Percentiles rank a stretch among this genome's conserved stretches.
phyloP scores from a whole-genome alignment of 2,329 filamentous ascomycete genomes.

The Hypoxylon sp. region DNA sequence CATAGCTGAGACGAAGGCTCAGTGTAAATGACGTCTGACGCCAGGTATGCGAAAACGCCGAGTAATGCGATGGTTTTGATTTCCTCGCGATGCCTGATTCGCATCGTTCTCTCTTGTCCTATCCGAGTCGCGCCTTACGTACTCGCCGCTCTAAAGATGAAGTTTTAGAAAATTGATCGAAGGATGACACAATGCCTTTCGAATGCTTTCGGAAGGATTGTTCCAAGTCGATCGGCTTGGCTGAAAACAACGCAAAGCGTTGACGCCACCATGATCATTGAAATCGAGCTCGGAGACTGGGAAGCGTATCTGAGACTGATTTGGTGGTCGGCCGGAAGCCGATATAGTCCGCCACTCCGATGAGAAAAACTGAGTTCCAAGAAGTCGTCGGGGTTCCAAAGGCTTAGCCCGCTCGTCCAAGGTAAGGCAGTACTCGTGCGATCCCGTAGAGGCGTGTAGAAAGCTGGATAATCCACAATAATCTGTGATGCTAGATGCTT shows the following conservation, averaged over 20 bases:
- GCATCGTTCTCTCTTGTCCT: constrained; percentile 21
- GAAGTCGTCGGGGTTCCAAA: constrained; percentile 2
- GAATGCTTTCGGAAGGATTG: neutral
- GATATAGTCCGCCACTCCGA: constrained; percentile 2
- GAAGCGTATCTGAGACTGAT: neutral
- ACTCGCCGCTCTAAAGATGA: constrained; percentile 20
- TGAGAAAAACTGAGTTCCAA: constrained; percentile 23
- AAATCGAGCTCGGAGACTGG: constrained; percentile 5
- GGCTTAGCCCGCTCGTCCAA: constrained; percentile 7
- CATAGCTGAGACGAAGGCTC: constrained; percentile 23
- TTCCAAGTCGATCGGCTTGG: constrained; percentile 7
- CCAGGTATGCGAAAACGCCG: constrained; percentile 41
- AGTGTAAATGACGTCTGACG: constrained; percentile 27
- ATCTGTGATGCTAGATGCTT: constrained; percentile 1
- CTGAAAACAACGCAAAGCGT: neutral
- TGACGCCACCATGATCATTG: neutral
- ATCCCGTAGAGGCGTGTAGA: neutral
- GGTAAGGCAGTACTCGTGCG: neutral
- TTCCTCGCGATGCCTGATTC: constrained; percentile 21
- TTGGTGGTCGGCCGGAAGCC: neutral
- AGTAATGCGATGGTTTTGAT: constrained; percentile 33
- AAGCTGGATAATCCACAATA: neutral
- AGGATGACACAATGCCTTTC: constrained; percentile 3
- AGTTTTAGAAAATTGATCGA: constrained; percentile 13
- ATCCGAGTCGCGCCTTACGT: constrained; percentile 22